These are phyloP conservation scores for Linnemannia hyalina DNA, from an alignment of 192 early-diverging fungal species.

Conservation along the genomic window DNA sequence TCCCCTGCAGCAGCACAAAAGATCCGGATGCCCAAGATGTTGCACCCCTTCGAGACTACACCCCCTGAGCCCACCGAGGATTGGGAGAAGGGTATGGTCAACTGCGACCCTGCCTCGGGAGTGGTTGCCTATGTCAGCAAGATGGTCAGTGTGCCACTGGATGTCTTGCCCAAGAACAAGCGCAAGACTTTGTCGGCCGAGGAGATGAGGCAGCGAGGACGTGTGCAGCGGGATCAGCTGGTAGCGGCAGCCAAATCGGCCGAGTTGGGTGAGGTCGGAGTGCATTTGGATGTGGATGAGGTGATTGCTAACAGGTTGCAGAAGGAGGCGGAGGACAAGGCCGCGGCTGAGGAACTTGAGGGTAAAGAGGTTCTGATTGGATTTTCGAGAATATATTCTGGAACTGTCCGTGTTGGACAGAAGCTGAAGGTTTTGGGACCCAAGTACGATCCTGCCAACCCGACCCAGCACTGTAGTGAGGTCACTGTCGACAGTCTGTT, in stretches of 20 bases:
- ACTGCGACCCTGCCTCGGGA: constrained; percentile 79
- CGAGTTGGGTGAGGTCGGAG: constrained; percentile 35
- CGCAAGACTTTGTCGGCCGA: constrained; percentile 84
- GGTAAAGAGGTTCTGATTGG: constrained; percentile 85
- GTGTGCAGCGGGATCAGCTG: constrained; percentile 61
- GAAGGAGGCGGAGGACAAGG: constrained; percentile 42
- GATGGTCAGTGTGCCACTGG: constrained; percentile 88
- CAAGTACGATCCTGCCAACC: constrained; percentile 85
- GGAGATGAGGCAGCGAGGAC: constrained; percentile 87
- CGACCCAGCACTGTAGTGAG: constrained; percentile 72
- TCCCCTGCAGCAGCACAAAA: constrained; percentile 86
- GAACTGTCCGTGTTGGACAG: constrained; percentile 89
- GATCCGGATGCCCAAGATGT: constrained; percentile 81
- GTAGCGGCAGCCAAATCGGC: constrained; percentile 54
- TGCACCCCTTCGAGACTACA: constrained; percentile 69
- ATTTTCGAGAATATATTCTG: constrained; percentile 95
- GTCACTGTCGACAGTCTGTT: constrained; percentile 86
- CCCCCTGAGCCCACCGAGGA: constrained; percentile 64
- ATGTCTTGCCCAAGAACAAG: constrained; percentile 80
- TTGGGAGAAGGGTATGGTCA: constrained; percentile 80
- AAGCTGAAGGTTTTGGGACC: constrained; percentile 91
- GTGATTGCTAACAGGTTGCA: constrained; percentile 32
- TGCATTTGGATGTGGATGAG: constrained; percentile 43
- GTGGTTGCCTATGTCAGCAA: constrained; percentile 93
- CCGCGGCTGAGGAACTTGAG: constrained; percentile 52